These are phyloP conservation scores for Epipyxis sp. DNA, from an alignment of 108 stramenopile genomes.

Conservation along the genomic window DNA sequence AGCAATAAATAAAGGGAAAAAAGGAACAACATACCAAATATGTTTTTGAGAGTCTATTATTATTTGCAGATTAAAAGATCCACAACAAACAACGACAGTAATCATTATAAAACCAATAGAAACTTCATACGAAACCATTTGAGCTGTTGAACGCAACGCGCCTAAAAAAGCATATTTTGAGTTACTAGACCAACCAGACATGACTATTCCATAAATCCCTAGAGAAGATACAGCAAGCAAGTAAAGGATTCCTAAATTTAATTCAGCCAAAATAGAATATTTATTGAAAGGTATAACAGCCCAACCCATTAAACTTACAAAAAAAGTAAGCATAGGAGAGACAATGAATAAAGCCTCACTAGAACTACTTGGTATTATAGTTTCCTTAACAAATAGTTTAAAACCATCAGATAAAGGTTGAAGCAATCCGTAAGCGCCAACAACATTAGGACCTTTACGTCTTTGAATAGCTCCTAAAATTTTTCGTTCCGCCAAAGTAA, in stretches of 20 bases:
- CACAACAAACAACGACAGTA: conserved; percentile 40
- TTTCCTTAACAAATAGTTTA: conserved; percentile 34
- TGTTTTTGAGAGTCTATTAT: conserved; percentile 41
- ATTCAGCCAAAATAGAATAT: conserved; percentile 1
- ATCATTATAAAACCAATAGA: conserved; percentile 52
- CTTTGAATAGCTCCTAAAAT: neutral
- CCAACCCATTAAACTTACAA: conserved; percentile 28
- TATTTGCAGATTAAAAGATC: conserved; percentile 41
- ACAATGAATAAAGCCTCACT: conserved; percentile 24
- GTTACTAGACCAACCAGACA: conserved; percentile 31
- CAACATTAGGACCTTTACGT: neutral
- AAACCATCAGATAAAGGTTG: conserved; percentile 29
- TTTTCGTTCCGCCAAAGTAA: conserved; percentile 27
- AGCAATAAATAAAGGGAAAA: conserved; percentile 43
- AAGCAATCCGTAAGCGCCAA: conserved; percentile 24
- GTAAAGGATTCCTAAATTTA: conserved; percentile 13
- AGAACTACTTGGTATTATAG: conserved; percentile 35
- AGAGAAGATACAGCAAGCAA: conserved; percentile 25
- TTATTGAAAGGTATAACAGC: conserved; percentile 33
- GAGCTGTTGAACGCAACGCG: conserved; percentile 34
- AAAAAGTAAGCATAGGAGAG: conserved; percentile 22
- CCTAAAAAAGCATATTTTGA: conserved; percentile 32
- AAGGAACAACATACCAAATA: conserved; percentile 48
- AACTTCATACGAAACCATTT: conserved; percentile 54
- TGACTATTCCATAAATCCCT: conserved; percentile 26